These are phyloP conservation scores for Pyrenochaeta sp. DNA, from an alignment of 2,329 filamentous ascomycete genomes.

Conservation along the genomic window DNA sequence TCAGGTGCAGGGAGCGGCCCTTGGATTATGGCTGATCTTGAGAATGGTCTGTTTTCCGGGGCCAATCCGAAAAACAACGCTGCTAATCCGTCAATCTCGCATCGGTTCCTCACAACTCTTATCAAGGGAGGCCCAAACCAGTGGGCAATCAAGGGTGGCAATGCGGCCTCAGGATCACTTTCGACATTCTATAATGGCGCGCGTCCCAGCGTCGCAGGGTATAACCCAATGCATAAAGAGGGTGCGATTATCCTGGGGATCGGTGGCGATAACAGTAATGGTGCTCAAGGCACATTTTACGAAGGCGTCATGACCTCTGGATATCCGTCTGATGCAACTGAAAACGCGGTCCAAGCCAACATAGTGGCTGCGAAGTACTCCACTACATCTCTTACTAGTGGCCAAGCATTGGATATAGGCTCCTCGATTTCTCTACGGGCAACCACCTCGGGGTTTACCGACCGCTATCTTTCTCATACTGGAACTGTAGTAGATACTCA, in stretches of 20 bases:
- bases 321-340: conserved; percentile 66
- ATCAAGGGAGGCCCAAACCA: conserved; percentile 64
- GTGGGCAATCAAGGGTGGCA: conserved; percentile 67
- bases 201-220: conserved; percentile 61
- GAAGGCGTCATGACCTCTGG: conserved; percentile 70
- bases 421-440: conserved; percentile 61
- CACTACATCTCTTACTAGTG: conserved; percentile 56
- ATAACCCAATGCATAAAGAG: conserved; percentile 70
- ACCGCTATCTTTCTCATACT: conserved; percentile 63
- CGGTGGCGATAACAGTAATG: conserved; percentile 69
- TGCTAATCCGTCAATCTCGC: conserved; percentile 60
- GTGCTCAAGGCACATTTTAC: conserved; percentile 69
- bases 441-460: conserved; percentile 63
- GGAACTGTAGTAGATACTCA: conserved; percentile 62
- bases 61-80: conserved; percentile 55
- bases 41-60: conserved; percentile 71
- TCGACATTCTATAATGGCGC: conserved; percentile 66
- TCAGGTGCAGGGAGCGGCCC: conserved; percentile 65
- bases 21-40: conserved; percentile 74
- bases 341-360: conserved; percentile 66
- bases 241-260: conserved; percentile 74
- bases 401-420: conserved; percentile 57
- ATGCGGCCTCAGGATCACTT: conserved; percentile 62
- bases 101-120: conserved; percentile 64
- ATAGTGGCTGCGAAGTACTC: conserved; percentile 67